A percentile compares a stretch with the other conserved stretches of the same genome.
These are phyloP conservation scores for Erysimum cheiri DNA, from an alignment of 441 rosid species.

Conservation along the genomic window DNA sequence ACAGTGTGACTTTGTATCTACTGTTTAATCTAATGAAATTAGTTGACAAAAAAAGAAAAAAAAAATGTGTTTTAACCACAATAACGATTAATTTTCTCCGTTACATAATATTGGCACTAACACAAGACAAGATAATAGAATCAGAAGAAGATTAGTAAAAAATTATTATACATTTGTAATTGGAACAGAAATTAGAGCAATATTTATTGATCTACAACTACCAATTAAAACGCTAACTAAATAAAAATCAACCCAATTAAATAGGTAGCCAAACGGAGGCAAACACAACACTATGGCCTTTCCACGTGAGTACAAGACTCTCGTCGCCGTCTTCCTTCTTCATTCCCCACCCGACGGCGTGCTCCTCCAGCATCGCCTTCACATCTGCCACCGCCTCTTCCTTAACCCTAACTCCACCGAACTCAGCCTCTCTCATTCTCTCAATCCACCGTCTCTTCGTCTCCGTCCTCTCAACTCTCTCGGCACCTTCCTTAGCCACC, in stretches of 20 bases:
- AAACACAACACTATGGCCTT: conserved; percentile 92
- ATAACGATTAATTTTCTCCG: background rate
- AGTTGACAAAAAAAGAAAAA: no score
- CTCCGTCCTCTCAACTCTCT: conserved; percentile 79
- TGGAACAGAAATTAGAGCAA: conserved; percentile 2
- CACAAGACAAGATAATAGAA: background rate
- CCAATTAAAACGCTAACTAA: background rate
- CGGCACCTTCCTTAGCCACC: conserved; percentile 75
- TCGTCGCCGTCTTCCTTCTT: conserved; percentile 63
- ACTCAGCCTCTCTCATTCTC: conserved; percentile 68
- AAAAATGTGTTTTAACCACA: no score
- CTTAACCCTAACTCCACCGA: conserved; percentile 57
- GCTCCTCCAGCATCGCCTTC: conserved; percentile 82
- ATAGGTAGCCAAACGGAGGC: conserved; percentile 78
- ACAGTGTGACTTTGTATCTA: no score
- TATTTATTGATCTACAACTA: background rate
- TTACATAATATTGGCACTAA: background rate
- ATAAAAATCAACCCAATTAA: background rate
- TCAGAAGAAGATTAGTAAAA: background rate
- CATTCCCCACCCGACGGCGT: conserved; percentile 95
- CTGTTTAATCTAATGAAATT: no score
- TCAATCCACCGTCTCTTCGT: conserved; percentile 75
- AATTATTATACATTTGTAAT: background rate
- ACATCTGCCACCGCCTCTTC: conserved; percentile 72
- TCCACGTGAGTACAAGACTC: conserved; percentile 82